Evolutionary conservation across 225 moss, liverwort and hornwort genomes (phyloP), one percentile per base, ranked within the genome.

Genomic region (Pleurozium schreberi): DNA sequence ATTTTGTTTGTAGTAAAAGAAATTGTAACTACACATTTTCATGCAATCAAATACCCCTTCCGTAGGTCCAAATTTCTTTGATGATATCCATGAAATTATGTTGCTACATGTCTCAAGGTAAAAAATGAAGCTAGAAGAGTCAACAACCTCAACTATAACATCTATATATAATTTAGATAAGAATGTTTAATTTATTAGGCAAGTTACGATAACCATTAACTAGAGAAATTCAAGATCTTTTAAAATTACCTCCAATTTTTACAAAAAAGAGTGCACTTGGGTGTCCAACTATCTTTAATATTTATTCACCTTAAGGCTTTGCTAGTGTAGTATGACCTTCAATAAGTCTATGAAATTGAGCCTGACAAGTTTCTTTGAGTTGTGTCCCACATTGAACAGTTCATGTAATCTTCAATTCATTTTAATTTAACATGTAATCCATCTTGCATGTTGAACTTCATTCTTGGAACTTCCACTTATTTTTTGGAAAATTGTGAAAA

Each of bases 381-480:
- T 69, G 23, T 23, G 23, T 2, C 13, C 1, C 3, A 0, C 7
- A 40, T 40, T 4, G 23, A 69, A 23, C 8, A 4, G 13, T 69
- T 40, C 13, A 8, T 40, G 13, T 23, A 40, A 69, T 68, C 12
- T 67, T n/a, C 23, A 12, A 23, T 12, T n/a, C 23, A n/a, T 12
- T 68, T 68, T 68, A 2, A n/a, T 12, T 20, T n/a, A n/a, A 38
- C 1, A 10, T 66, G 1, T 20, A 66, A 66, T 66, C 9, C 36
- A 66, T 36, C 11, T 66, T 66, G 5, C 38, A 66, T 66, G 2
- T 36, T 13, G 23, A 13, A 2, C 8, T 40, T 13, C 11, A 68
- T 68, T 68, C 40, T n/a, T 0, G 4, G 2, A 7, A n/a, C 23
- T 4, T 66, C 1, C 0, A 0, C 36, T 19, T n/a, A 2, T n/a